Conservation (phyloP, 2,329 filamentous ascomycete species). For the Aspergillus luchuensis region DNA sequence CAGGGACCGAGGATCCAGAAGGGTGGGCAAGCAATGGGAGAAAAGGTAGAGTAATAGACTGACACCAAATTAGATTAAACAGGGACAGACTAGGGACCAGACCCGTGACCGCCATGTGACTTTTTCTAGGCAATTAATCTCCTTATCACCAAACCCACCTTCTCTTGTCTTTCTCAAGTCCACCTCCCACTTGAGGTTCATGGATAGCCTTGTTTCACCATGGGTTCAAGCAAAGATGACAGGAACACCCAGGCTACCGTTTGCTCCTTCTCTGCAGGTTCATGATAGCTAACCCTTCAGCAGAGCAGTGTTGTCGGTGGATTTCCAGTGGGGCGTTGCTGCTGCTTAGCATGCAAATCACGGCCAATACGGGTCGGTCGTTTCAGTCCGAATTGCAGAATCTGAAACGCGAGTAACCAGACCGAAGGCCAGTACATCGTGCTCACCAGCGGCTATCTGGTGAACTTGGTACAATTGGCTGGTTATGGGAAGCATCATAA, state of each 20-base stretch:
- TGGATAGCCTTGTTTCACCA: slow-evolving; percentile 4
- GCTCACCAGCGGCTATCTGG: slow-evolving; percentile 53
- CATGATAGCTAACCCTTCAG: not conserved
- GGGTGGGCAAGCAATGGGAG: not conserved
- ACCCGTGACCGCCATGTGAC: slow-evolving; percentile 18
- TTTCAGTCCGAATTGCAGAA: slow-evolving; percentile 10
- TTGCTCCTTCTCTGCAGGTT: slow-evolving; percentile 53
- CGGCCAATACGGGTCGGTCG: slow-evolving; percentile 14
- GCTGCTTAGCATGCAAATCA: slow-evolving; percentile 3
- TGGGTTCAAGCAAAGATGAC: not conserved
- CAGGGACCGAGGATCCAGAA: not conserved
- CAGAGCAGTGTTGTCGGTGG: slow-evolving; percentile 9
- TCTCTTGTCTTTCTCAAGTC: not conserved
- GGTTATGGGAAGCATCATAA: not conserved
- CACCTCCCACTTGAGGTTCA: not conserved
- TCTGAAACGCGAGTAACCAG: slow-evolving; percentile 14
- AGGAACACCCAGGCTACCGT: slow-evolving; percentile 63
- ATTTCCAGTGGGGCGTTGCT: slow-evolving; percentile 1
- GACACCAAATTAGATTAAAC: slow-evolving; percentile 10
- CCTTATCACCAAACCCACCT: not conserved
- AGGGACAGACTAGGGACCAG: slow-evolving; percentile 1
- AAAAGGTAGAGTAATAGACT: slow-evolving; percentile 3
- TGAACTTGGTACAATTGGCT: slow-evolving; percentile 62
- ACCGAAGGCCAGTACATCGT: not conserved
- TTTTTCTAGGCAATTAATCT: not conserved